Percentiles rank a stretch among this genome's conserved stretches.
Conservation (phyloP, 148 eudicot species). For the Polygonum maritimum region DNA sequence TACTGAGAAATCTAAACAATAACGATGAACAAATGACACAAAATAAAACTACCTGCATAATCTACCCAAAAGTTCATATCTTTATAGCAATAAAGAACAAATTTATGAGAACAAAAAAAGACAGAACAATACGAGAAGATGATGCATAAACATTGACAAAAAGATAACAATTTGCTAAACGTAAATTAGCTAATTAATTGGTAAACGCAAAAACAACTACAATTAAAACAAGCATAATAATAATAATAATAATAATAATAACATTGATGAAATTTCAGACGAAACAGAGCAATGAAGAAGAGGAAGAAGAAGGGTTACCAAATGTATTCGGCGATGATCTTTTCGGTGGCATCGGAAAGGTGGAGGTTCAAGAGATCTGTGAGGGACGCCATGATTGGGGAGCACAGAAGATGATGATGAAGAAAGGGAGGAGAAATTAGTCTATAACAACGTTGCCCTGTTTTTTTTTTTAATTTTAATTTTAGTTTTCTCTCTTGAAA, state of each 20-base stretch:
- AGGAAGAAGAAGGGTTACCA: conserved; percentile 11
- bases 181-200: not conserved
- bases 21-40: not conserved
- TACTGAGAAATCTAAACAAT: not conserved
- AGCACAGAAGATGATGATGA: not conserved
- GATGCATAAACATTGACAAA: not conserved
- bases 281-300: no score
- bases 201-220: not conserved
- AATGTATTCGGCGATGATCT: conserved; percentile 15
- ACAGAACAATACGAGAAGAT: no score
- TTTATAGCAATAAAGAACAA: not conserved
- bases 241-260: not conserved
- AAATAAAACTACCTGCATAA: not conserved
- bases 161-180: not conserved
- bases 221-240: not conserved
- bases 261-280: no score
- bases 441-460: not conserved
- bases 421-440: not conserved
- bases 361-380: conserved; percentile 15
- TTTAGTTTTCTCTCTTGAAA: no score
- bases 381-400: conserved; percentile 12
- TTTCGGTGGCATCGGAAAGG: conserved; percentile 14
- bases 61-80: not conserved
- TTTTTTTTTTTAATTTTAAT: not conserved
- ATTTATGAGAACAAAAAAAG: no score